Conservation (phyloP, 495 filamentous ascomycete species). For the Xanthoparmelia taractica region DNA sequence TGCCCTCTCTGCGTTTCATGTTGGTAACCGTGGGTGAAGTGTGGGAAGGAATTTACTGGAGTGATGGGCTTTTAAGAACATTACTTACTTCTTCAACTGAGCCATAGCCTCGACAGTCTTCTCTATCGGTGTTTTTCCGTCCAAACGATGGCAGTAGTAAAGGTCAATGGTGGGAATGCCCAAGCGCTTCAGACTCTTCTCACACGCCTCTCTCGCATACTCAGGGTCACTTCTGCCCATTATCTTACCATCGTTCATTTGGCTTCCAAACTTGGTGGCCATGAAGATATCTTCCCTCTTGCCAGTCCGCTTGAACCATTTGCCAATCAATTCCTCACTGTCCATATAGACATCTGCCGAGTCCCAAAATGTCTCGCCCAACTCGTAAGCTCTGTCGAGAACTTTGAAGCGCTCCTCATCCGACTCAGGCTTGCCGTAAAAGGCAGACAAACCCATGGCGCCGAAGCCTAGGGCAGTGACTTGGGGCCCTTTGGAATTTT, state of each 20-base stretch:
- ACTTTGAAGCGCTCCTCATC: slow-evolving; percentile 37
- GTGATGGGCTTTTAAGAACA: not conserved
- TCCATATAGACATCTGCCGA: slow-evolving; percentile 44
- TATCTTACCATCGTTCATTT: slow-evolving; percentile 24
- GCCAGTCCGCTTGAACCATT: slow-evolving; percentile 45
- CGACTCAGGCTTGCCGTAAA: slow-evolving; percentile 37
- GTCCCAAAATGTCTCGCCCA: slow-evolving; percentile 56
- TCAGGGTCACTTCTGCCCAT: slow-evolving; percentile 35
- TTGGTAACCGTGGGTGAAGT: not conserved
- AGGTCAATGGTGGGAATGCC: slow-evolving; percentile 32
- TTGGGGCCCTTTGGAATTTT: slow-evolving; percentile 41
- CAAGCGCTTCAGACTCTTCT: slow-evolving; percentile 34
- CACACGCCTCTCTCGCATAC: slow-evolving; percentile 41
- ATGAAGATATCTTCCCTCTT: slow-evolving; percentile 50
- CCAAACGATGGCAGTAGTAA: slow-evolving; percentile 32
- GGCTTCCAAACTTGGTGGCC: slow-evolving; percentile 45
- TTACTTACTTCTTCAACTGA: slow-evolving; percentile 40
- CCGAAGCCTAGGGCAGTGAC: slow-evolving; percentile 50
- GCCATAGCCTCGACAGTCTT: slow-evolving; percentile 41
- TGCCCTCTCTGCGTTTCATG: slow-evolving; percentile 33
- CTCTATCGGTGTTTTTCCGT: slow-evolving; percentile 42
- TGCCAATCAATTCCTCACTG: slow-evolving; percentile 32
- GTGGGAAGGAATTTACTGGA: not conserved
- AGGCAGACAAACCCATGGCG: slow-evolving; percentile 45
- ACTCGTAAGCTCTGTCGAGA: slow-evolving; percentile 42